phyloP scores from a whole-genome alignment of 768 basidiomycete species.

The Amanita brunnescens region DNA sequence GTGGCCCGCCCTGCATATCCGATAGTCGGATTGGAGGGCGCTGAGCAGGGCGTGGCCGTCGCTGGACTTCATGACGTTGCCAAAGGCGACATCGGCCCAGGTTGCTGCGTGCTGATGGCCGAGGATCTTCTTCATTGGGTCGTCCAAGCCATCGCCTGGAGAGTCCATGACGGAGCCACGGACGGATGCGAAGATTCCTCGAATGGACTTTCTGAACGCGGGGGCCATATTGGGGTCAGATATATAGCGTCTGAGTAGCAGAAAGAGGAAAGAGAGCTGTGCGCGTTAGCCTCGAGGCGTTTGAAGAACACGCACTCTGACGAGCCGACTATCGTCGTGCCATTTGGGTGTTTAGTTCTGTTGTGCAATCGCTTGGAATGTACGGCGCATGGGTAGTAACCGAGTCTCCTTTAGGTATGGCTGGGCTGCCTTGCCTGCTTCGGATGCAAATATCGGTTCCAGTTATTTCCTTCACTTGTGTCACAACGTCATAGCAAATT shows the following conservation, averaged over 20 bases:
- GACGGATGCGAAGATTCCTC: neutral
- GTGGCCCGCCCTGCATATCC: neutral
- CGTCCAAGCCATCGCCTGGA: neutral
- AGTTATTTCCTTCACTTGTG: too few relatives aligned
- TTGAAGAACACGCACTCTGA: too few relatives aligned
- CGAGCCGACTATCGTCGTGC: too few relatives aligned
- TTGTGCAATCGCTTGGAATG: too few relatives aligned
- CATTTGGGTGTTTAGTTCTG: too few relatives aligned
- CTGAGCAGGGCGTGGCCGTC: neutral
- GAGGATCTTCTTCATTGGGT: neutral
- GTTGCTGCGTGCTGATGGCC: neutral
- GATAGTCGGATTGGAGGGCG: neutral
- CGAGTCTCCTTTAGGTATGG: too few relatives aligned
- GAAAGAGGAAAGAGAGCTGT: too few relatives aligned
- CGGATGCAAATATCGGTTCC: too few relatives aligned
- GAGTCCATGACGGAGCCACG: neutral
- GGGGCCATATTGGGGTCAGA: neutral
- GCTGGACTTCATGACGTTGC: neutral
- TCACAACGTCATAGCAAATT: too few relatives aligned
- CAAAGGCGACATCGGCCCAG: neutral
- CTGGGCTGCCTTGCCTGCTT: too few relatives aligned
- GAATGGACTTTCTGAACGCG: neutral
- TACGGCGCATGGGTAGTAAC: too few relatives aligned
- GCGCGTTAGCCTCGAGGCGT: too few relatives aligned
- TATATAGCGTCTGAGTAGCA: neutral